phyloP scores from a whole-genome alignment of 139 green algal species.

The Microglena sp. region DNA sequence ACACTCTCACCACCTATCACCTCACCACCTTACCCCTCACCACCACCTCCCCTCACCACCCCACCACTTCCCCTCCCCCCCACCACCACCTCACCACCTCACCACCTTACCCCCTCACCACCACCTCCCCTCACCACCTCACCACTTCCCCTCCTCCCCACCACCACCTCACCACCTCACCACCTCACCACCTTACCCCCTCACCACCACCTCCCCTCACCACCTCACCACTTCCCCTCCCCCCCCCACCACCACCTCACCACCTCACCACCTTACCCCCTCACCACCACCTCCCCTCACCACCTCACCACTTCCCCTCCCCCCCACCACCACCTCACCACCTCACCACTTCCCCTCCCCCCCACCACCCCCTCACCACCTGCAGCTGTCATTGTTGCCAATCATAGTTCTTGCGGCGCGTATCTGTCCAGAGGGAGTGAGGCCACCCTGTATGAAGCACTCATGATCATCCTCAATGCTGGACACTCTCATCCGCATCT shows the following conservation, averaged over 20 bases:
- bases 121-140: background rate
- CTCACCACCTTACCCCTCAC: background rate
- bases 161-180: background rate
- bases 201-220: background rate
- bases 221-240: background rate
- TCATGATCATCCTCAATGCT: too few relatives aligned
- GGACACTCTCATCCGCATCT: too few relatives aligned
- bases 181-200: background rate
- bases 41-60: background rate
- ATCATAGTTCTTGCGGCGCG: constrained; percentile 83
- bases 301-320: background rate
- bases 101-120: background rate
- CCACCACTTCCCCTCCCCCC: constrained; percentile 3
- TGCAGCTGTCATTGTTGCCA: constrained; percentile 38
- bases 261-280: background rate
- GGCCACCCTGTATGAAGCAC: constrained; percentile 94
- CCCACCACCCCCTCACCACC: background rate
- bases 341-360: background rate
- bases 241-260: background rate
- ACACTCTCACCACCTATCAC: background rate
- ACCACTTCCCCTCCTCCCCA: constrained; percentile 3
- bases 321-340: background rate
- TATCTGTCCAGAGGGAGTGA: constrained; percentile 75
- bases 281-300: background rate
- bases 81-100: background rate